phyloP scores from a whole-genome alignment of 2,329 filamentous ascomycete species.

The Ilyonectria mors-panacis region DNA sequence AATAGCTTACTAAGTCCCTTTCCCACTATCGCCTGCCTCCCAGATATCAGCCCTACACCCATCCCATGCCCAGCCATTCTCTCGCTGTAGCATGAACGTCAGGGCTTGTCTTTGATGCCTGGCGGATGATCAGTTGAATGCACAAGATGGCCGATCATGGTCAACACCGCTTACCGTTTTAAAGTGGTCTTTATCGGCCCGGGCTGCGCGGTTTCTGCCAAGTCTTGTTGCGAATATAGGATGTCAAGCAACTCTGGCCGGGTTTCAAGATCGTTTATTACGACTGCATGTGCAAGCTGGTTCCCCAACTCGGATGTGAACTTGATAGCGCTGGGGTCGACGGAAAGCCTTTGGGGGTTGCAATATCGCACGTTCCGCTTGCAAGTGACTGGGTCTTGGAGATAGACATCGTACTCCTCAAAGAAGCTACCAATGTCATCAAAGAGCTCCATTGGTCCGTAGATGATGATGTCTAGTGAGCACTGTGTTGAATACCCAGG shows the following conservation, averaged over 20 bases:
- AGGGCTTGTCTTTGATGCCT: slow-evolving; percentile 20
- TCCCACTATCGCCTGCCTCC: not conserved
- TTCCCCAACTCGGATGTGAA: not conserved
- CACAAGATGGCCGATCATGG: no score
- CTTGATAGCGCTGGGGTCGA: not conserved
- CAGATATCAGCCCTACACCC: not conserved
- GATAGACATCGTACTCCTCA: slow-evolving; percentile 3
- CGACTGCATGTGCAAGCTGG: not conserved
- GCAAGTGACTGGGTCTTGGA: slow-evolving; percentile 7
- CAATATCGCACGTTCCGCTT: not conserved
- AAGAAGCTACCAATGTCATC: slow-evolving; percentile 11
- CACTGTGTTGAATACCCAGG: no score
- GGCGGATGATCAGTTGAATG: not conserved
- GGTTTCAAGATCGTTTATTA: not conserved
- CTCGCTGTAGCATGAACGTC: slow-evolving; percentile 14
- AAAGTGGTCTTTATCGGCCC: not conserved
- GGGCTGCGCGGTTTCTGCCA: slow-evolving; percentile 1
- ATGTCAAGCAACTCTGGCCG: slow-evolving; percentile 3
- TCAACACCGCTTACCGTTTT: not conserved
- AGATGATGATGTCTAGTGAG: not conserved
- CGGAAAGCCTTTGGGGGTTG: slow-evolving; percentile 12
- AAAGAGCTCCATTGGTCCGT: slow-evolving; percentile 1
- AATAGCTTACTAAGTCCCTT: not conserved
- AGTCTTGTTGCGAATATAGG: not conserved
- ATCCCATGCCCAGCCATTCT: slow-evolving; percentile 2